phyloP scores from a whole-genome alignment of 306 rosid genomes.

The Citrullus colocynthis region DNA sequence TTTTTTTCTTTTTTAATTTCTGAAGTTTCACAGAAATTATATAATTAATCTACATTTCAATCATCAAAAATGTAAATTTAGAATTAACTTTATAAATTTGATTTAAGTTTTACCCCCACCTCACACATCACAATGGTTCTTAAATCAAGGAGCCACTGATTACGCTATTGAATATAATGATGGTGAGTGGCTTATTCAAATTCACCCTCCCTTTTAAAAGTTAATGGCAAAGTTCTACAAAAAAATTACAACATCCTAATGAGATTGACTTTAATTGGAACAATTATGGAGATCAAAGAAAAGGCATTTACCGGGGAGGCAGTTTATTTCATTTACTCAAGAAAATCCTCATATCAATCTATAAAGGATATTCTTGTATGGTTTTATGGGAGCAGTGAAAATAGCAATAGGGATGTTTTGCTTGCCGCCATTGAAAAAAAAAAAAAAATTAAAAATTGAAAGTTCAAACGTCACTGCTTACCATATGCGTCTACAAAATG shows the following conservation, averaged over 20 bases:
- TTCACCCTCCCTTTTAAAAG: too few relatives aligned
- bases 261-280: background rate
- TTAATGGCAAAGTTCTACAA: too few relatives aligned
- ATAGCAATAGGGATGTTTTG: background rate
- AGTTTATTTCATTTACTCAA: background rate
- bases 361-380: background rate
- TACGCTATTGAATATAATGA: background rate
- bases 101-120: too few relatives aligned
- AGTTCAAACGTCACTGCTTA: background rate
- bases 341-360: background rate
- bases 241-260: background rate
- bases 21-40: background rate
- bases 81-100: too few relatives aligned
- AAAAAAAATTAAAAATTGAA: too few relatives aligned
- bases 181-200: too few relatives aligned
- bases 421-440: background rate
- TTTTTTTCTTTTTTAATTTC: too few relatives aligned
- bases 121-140: background rate
- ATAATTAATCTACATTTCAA: background rate
- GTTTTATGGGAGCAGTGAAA: background rate
- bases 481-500: background rate
- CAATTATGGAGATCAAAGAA: background rate
- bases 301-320: background rate
- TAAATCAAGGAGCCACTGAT: constrained; percentile 6
- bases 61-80: background rate